A percentile compares a stretch with the other conserved stretches of the same genome.
Evolutionary conservation across 225 moss, liverwort and hornwort genomes (phyloP).

Genomic region (Polytrichum formosum): DNA sequence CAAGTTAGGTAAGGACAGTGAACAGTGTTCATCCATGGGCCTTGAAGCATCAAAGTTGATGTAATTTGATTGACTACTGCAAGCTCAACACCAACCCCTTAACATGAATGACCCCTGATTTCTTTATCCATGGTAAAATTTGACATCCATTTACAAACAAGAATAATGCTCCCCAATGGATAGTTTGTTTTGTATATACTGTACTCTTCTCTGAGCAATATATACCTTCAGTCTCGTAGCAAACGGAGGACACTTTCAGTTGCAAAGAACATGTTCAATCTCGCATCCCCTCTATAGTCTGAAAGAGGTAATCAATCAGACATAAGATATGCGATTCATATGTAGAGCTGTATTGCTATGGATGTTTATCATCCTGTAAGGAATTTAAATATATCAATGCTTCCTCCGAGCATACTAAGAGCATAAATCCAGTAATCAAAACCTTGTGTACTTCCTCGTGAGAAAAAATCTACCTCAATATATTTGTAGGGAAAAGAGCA

Average conservation of each 20-base stretch:
- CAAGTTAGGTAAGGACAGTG: too few relatives aligned
- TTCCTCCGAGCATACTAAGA: slow-evolving; percentile 1
- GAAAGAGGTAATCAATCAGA: slow-evolving; percentile 40
- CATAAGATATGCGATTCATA: slow-evolving; percentile 24
- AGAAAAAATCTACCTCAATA: too few relatives aligned
- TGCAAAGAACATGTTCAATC: slow-evolving; percentile 52
- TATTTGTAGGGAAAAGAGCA: too few relatives aligned
- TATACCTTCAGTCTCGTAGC: slow-evolving; percentile 50
- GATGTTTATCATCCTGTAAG: slow-evolving; percentile 14
- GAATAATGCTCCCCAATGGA: too few relatives aligned
- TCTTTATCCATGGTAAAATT: too few relatives aligned
- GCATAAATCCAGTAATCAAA: slow-evolving; percentile 8
- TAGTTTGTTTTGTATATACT: too few relatives aligned
- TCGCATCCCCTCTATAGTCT: slow-evolving; percentile 57
- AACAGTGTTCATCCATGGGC: too few relatives aligned
- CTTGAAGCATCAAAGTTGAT: too few relatives aligned
- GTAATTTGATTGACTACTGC: too few relatives aligned
- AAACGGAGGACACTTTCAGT: slow-evolving; percentile 40
- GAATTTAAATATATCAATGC: slow-evolving; percentile 27
- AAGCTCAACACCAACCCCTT: too few relatives aligned
- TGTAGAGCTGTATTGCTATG: slow-evolving; percentile 20
- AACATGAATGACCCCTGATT: too few relatives aligned
- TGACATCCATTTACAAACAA: too few relatives aligned
- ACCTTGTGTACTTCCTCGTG: not conserved
- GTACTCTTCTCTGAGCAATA: slow-evolving; percentile 38